Conservation (phyloP, 805 yeast genomes). For the Nakazawaea ishiwadae region DNA sequence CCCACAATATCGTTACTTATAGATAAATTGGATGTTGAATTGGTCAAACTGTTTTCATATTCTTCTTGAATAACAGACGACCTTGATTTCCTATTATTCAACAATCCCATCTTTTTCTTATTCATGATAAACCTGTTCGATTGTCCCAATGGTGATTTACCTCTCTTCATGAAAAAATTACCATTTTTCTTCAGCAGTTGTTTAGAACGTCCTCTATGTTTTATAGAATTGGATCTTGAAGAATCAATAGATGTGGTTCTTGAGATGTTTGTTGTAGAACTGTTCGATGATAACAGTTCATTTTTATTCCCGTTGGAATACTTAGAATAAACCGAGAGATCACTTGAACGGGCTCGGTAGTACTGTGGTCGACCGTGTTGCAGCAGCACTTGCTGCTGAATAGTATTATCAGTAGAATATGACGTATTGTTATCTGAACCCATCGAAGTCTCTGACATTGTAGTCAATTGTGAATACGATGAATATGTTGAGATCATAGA, state of each 20-base stretch:
- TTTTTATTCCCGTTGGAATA: slow-evolving; percentile 11
- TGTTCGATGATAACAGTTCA: slow-evolving; percentile 25
- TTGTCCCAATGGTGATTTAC: slow-evolving; percentile 26
- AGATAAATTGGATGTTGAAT: slow-evolving; percentile 9
- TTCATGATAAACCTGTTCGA: slow-evolving; percentile 8
- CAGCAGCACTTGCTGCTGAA: not conserved
- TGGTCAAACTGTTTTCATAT: slow-evolving; percentile 9
- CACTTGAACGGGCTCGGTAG: slow-evolving; percentile 27
- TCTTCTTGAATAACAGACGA: slow-evolving; percentile 12
- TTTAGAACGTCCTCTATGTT: slow-evolving; percentile 19
- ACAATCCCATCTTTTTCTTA: slow-evolving; percentile 6
- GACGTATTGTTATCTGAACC: slow-evolving; percentile 33
- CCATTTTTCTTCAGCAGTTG: slow-evolving; percentile 23
- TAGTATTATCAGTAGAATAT: slow-evolving; percentile 27
- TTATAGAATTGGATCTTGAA: slow-evolving; percentile 22
- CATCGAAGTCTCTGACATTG: slow-evolving; percentile 44
- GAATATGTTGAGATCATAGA: slow-evolving; percentile 51
- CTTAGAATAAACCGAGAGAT: slow-evolving; percentile 23
- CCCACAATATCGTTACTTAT: slow-evolving; percentile 2
- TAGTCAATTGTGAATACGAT: slow-evolving; percentile 39
- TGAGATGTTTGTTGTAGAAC: slow-evolving; percentile 28
- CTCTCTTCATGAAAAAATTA: slow-evolving; percentile 20
- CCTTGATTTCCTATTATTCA: slow-evolving; percentile 3
- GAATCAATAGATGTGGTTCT: slow-evolving; percentile 29
- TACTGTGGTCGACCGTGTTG: slow-evolving; percentile 19